Evolutionary conservation across 2,329 filamentous ascomycete species (phyloP).

Genomic region (Gnomoniopsis sp.): DNA sequence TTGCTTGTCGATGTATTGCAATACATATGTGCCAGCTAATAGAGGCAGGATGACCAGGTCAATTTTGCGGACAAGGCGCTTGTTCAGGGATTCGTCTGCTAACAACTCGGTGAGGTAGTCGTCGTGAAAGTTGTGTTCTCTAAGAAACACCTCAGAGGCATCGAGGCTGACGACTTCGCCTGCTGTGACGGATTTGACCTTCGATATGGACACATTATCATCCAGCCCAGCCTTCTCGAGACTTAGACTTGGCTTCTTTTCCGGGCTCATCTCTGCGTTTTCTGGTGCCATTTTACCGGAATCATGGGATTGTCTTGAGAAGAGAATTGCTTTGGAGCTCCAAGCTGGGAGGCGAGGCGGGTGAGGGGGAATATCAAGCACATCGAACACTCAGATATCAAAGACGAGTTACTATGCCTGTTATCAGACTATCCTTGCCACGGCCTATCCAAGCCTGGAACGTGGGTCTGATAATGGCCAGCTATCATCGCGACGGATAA

Average conservation of each 20-base stretch:
- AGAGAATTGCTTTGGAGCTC: neutral
- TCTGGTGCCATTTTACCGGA: conserved; percentile 2
- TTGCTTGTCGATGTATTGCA: conserved; percentile 57
- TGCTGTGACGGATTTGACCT: conserved; percentile 8
- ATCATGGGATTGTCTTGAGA: neutral
- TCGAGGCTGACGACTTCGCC: conserved; percentile 16
- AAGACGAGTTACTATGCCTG: neutral
- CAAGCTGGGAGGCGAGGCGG: neutral
- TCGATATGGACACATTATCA: conserved; percentile 15
- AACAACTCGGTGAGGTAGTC: conserved; percentile 33
- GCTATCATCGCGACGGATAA: neutral
- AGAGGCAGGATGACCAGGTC: conserved; percentile 49
- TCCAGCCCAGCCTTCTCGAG: conserved; percentile 9
- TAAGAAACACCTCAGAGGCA: conserved; percentile 18
- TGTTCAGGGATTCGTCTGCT: conserved; percentile 32
- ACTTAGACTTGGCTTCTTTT: conserved; percentile 3
- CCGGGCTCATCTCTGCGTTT: conserved; percentile 1
- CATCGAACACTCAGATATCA: neutral
- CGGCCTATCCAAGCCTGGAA: neutral
- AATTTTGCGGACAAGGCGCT: conserved; percentile 39
- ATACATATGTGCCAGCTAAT: conserved; percentile 44
- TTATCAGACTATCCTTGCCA: conserved; percentile 8
- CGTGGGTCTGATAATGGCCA: conserved; percentile 3
- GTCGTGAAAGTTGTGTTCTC: conserved; percentile 15
- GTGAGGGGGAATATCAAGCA: neutral